Evolutionary conservation across 179 eudicot species (phyloP), one percentile per base, ranked within the genome.

Genomic region (Spinacia oleracea): DNA sequence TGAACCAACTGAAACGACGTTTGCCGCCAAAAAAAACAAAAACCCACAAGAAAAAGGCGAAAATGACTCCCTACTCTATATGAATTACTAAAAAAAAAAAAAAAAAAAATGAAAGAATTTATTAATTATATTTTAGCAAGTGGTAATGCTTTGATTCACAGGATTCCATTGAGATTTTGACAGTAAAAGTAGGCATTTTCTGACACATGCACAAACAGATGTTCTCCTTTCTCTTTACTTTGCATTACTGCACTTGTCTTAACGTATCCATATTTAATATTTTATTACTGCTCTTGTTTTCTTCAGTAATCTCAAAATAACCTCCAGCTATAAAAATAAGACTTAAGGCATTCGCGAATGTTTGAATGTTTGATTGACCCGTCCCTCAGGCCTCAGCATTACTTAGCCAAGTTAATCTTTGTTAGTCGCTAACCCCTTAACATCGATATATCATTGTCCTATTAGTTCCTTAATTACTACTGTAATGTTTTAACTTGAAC

Each of bases 271-370:
- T 53, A 6, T 55, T 34, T 4, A 9, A 0, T 45, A 16, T 9
- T 56, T 74, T 74, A 68, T 55, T 46, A 68, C 32, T 46, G 32
- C 29, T 46, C 45, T 82, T 73, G 78, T 55, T 77, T 72, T 81
- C 74, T 64, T 77, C 77, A 35, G 51, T 64, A 9, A 59, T 70
- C 58, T 50, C 31, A 43, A 69, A 40, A 23, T 25, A 66, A 55
- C 35, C 78, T 78, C 42, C 68, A 66, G 51, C 50, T 34, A 56
- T 14, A 60, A n/a, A 6, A 48, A n/a, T n/a, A n/a, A n/a, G n/a
- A 2, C 63, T 20, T 9, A 45, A 29, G 15, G 42, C 34, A 45
- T 45, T 45, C 14, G 40, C 3, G 6, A 38, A 38, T 38, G 40
- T 38, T 38, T 38, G 40, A 2, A n/a, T n/a, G n/a, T n/a, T 38